Evolutionary conservation across 352 stramenopile species (phyloP).

Genomic region (Thraustochytrium striatum): DNA sequence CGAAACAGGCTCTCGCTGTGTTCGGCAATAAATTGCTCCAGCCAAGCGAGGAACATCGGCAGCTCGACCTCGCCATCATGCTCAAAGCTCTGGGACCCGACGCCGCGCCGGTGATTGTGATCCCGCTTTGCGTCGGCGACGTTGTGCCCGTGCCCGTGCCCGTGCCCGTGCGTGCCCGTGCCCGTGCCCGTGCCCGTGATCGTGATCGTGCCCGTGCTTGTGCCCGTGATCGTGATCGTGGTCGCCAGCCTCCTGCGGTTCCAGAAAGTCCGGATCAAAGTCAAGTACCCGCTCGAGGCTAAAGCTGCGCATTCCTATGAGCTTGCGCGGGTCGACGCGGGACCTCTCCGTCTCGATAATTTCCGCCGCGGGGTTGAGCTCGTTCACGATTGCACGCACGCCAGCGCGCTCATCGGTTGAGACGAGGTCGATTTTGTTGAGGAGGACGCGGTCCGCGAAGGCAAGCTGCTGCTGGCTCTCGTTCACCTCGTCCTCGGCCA

Average conservation of each 20-base stretch:
- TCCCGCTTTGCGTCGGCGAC: background rate
- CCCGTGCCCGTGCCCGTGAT: background rate
- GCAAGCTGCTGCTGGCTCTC: conserved; percentile 81
- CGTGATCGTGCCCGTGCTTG: background rate
- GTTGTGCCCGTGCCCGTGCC: background rate
- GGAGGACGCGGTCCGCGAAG: conserved; percentile 94
- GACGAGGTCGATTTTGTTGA: conserved; percentile 98
- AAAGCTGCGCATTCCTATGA: conserved; percentile 58
- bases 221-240: background rate
- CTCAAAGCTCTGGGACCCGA: conserved; percentile 27
- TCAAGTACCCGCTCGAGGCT: background rate
- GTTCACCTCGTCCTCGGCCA: conserved; percentile 23
- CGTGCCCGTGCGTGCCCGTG: conserved; percentile 1
- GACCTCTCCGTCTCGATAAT: conserved; percentile 52
- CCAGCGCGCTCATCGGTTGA: conserved; percentile 59
- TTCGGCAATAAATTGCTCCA: conserved; percentile 9
- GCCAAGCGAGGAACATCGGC: conserved; percentile 27
- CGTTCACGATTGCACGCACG: conserved; percentile 58
- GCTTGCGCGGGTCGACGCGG: conserved; percentile 52
- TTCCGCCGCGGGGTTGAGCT: conserved; percentile 68
- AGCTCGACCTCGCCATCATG: background rate
- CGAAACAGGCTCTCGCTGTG: conserved; percentile 21
- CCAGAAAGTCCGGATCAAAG: conserved; percentile 8
- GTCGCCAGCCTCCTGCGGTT: background rate
- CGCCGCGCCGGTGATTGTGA: conserved; percentile 9